Conservation (phyloP, 1,284 basidiomycete genomes). For the Rhodotorula sp. region DNA sequence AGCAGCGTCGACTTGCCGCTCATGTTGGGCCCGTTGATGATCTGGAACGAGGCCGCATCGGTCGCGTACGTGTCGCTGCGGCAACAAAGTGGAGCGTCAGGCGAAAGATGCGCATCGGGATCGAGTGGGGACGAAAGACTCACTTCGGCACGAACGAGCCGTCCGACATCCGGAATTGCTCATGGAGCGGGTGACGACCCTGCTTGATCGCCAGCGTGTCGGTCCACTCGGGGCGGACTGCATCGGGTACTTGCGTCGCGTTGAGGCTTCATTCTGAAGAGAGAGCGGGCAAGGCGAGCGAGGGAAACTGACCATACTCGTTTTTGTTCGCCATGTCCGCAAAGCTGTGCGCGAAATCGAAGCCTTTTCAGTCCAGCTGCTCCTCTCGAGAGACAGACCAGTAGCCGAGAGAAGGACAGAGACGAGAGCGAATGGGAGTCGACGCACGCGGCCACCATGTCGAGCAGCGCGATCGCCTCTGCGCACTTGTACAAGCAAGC, state of each 20-base stretch:
- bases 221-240: constrained; percentile 74
- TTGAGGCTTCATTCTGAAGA: neutral
- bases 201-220: constrained; percentile 46
- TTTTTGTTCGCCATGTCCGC: constrained; percentile 72
- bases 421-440: neutral
- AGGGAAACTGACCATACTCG: constrained; percentile 33
- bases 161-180: constrained; percentile 62
- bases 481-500: constrained; percentile 43
- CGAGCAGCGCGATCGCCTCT: constrained; percentile 67
- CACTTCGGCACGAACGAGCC: constrained; percentile 57
- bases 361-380: too few relatives aligned
- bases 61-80: constrained; percentile 84
- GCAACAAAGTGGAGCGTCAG: too few relatives aligned
- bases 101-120: neutral
- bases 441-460: constrained; percentile 68
- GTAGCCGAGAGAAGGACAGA: too few relatives aligned
- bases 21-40: constrained; percentile 68
- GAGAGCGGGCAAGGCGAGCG: neutral
- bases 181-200: constrained; percentile 60
- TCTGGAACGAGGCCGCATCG: constrained; percentile 76
- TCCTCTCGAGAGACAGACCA: too few relatives aligned
- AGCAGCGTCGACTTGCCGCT: constrained; percentile 92
- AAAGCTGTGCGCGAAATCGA: constrained; percentile 52
- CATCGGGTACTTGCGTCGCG: neutral
- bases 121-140: constrained; percentile 4